Percentiles rank a stretch among this genome's conserved stretches.
These are phyloP conservation scores for Neckera pumila DNA, from an alignment of 225 moss, liverwort and hornwort species.

Conservation along the genomic window DNA sequence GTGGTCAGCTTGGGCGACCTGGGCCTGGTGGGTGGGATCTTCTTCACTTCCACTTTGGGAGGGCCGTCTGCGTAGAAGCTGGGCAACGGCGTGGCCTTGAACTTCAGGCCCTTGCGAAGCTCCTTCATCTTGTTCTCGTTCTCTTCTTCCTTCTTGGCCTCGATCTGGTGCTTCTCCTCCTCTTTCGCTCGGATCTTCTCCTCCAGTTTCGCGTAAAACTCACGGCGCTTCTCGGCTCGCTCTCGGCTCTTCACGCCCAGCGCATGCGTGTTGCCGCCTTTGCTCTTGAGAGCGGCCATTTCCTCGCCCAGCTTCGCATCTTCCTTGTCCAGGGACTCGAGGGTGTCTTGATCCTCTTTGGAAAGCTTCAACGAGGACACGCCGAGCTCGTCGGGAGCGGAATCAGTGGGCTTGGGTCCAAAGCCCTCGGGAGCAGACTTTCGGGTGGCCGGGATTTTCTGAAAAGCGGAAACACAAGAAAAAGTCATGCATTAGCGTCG, in stretches of 20 bases:
- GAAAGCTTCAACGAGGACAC: slow-evolving; percentile 14
- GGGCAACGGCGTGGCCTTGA: slow-evolving; percentile 41
- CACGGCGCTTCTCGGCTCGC: slow-evolving; percentile 42
- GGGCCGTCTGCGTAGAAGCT: slow-evolving; percentile 43
- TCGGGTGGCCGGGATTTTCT: background rate
- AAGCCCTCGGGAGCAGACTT: slow-evolving; percentile 1
- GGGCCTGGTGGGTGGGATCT: slow-evolving; percentile 30
- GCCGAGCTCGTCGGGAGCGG: background rate
- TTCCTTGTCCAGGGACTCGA: slow-evolving; percentile 29
- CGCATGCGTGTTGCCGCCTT: slow-evolving; percentile 53
- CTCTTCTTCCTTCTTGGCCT: slow-evolving; percentile 38
- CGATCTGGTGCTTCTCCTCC: slow-evolving; percentile 39
- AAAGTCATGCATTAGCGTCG: background rate
- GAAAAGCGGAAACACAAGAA: background rate
- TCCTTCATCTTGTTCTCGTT: slow-evolving; percentile 44
- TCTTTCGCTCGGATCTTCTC: slow-evolving; percentile 42
- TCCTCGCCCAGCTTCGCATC: slow-evolving; percentile 43
- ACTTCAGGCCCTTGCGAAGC: slow-evolving; percentile 35
- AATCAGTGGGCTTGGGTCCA: background rate
- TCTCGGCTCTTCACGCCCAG: slow-evolving; percentile 45
- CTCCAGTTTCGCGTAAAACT: slow-evolving; percentile 38
- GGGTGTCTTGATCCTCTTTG: slow-evolving; percentile 42
- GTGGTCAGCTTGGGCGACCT: slow-evolving; percentile 38
- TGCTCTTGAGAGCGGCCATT: slow-evolving; percentile 63
- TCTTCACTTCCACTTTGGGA: slow-evolving; percentile 44